Conservation (phyloP, 2,329 filamentous ascomycete genomes). For the Dothideomycetes sp. region DNA sequence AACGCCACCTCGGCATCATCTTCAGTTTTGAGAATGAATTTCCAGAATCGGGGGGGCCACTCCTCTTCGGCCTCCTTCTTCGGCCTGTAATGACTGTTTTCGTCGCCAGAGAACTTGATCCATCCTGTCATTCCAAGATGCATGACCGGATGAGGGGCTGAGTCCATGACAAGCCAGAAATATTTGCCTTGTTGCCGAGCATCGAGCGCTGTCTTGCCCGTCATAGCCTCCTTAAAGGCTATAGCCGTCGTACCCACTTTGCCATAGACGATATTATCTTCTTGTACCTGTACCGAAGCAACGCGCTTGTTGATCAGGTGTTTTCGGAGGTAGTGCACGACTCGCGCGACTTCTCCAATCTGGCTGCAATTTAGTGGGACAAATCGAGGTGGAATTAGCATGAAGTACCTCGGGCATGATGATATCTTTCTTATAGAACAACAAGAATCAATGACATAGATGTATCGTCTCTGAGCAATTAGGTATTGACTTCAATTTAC, state of each 20-base stretch:
- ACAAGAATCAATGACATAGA: too few relatives aligned
- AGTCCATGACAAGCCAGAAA: slow-evolving; percentile 77
- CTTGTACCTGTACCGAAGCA: slow-evolving; percentile 54
- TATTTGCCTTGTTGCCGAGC: slow-evolving; percentile 92
- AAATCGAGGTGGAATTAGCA: too few relatives aligned
- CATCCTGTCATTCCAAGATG: slow-evolving; percentile 52
- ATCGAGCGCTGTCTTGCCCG: slow-evolving; percentile 58
- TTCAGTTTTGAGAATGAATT: slow-evolving; percentile 58
- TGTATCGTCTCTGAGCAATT: too few relatives aligned
- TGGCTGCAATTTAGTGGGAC: too few relatives aligned
- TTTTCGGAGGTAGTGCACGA: slow-evolving; percentile 74
- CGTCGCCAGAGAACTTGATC: slow-evolving; percentile 74
- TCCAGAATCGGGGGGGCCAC: slow-evolving; percentile 88
- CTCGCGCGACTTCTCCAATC: slow-evolving; percentile 58
- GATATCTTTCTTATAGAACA: too few relatives aligned
- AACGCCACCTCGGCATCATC: slow-evolving; percentile 60
- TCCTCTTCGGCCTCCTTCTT: slow-evolving; percentile 38
- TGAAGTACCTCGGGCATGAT: too few relatives aligned
- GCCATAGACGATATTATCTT: slow-evolving; percentile 80
- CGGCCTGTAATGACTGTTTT: slow-evolving; percentile 69
- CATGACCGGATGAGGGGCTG: slow-evolving; percentile 65
- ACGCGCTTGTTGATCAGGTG: slow-evolving; percentile 79
- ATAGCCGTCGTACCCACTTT: slow-evolving; percentile 74
- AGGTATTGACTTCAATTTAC: too few relatives aligned
- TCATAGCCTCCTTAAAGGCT: slow-evolving; percentile 62